Evolutionary conservation across 2,329 filamentous ascomycete genomes (phyloP), one percentile per base, ranked within the genome.

Genomic region (Ophiostoma novo-ulmi): DNA sequence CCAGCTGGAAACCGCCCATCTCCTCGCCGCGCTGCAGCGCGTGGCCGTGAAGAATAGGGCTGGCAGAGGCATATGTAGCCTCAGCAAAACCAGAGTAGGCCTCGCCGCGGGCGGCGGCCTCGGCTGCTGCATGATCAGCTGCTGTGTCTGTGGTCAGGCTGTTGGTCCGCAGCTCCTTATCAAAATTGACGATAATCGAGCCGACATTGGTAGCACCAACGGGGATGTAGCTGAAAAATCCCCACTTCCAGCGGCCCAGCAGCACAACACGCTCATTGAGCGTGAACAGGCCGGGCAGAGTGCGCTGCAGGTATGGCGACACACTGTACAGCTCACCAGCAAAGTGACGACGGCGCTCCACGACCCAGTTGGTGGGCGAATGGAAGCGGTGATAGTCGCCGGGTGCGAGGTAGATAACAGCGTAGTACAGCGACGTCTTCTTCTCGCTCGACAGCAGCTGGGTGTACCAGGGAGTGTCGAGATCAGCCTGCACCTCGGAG

Each of bases 361-460:
- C 95, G 20, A 99, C 93, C 95, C 95, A 99, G 75, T 92, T 91
- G 1, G 93, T 90, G 0, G 95, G 95, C 1, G 92, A 97, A 82
- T 99, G 96, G 83, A 98, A 99, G 74, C 94, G 92, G 82, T 99
- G 95, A 82, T 99, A 99, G 82, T 99, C 96, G 68, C 95, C 95
- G 0, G 95, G 95, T 0, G 96, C 95, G 63, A 99, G 88, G 81
- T 99, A 99, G 77, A 99, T 89, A 73, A 99, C 96, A 73, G 85
- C 91, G 80, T 98, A 99, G 83, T 97, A 97, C 8, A 99, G 86
- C 11, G 73, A 71, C 58, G 68, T 69, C 5, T 90, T 92, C 79
- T 82, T 85, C 79, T 86, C 86, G 69, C 87, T 85, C 26, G 83
- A 80, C 6, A 86, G 85, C 10, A 86, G 86, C n/a, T 88, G 81